Conservation (phyloP, 2,329 filamentous ascomycete species). For the Colletotrichum orbiculare region DNA sequence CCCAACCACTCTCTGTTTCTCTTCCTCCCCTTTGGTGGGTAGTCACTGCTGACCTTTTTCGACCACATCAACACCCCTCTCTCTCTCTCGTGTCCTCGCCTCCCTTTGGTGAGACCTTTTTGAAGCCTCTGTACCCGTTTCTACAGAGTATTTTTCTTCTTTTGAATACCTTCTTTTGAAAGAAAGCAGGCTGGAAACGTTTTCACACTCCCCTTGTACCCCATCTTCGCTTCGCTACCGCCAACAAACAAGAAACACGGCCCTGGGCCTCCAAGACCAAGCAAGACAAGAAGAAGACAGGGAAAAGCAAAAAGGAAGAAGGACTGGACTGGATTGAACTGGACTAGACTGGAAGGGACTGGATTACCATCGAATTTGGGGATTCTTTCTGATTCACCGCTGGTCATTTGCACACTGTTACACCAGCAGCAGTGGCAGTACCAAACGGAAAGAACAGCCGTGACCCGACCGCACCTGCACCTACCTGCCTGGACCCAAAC, state of each 20-base stretch:
- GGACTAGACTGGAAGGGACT: background rate
- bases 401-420: slow-evolving; percentile 5
- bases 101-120: slow-evolving; percentile 19
- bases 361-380: background rate
- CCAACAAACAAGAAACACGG: background rate
- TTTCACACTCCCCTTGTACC: background rate
- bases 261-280: background rate
- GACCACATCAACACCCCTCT: too few relatives aligned
- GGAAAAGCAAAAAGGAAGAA: slow-evolving; percentile 2
- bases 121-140: background rate
- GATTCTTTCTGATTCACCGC: slow-evolving; percentile 1
- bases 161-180: slow-evolving; percentile 14
- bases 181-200: slow-evolving; percentile 27
- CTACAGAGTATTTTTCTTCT: slow-evolving; percentile 10
- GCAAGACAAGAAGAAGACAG: background rate
- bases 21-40: slow-evolving; percentile 14
- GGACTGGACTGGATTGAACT: slow-evolving; percentile 2
- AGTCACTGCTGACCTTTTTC: slow-evolving; percentile 26
- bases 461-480: slow-evolving; percentile 17
- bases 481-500: background rate
- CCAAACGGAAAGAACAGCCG: slow-evolving; percentile 30
- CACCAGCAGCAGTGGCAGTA: slow-evolving; percentile 1
- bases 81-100: background rate
- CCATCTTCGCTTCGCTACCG: background rate
- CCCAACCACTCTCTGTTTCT: slow-evolving; percentile 28